Conservation (phyloP, 768 basidiomycete genomes). For the Suillus ampliporus region DNA sequence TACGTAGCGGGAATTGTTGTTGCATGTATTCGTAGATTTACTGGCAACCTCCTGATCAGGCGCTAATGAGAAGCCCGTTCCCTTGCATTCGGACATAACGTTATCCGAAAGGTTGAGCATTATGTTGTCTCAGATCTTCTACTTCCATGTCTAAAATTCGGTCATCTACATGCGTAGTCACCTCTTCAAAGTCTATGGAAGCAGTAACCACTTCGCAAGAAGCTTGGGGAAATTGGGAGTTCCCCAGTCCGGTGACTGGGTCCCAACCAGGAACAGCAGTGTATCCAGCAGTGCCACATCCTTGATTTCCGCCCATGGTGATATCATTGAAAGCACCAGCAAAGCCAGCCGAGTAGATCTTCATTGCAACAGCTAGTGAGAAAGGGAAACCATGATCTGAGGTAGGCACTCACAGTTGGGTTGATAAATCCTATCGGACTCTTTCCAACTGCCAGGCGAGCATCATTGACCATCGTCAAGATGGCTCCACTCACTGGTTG, state of each 20-base stretch:
- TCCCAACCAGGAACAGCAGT: constrained; percentile 29
- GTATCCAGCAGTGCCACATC: constrained; percentile 45
- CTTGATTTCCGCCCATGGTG: constrained; percentile 44
- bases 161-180: background rate
- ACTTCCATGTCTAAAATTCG: background rate
- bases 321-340: constrained; percentile 50
- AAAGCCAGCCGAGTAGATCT: constrained; percentile 52
- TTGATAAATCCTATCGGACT: constrained; percentile 36
- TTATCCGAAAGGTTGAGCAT: background rate
- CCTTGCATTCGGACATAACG: too few species aligned
- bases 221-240: constrained; percentile 56
- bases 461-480: constrained; percentile 34
- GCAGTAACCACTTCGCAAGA: constrained; percentile 44
- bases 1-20: too few species aligned
- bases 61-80: too few species aligned
- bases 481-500: constrained; percentile 23
- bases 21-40: too few species aligned
- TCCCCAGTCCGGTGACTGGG: constrained; percentile 43
- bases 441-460: constrained; percentile 33
- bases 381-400: background rate
- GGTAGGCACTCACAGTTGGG: constrained; percentile 25
- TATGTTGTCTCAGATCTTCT: background rate
- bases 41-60: too few species aligned
- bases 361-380: background rate
- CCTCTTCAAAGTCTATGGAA: constrained; percentile 35